A percentile compares a stretch with the other conserved stretches of the same genome.
phyloP scores from a whole-genome alignment of 495 filamentous ascomycete genomes.

The Penicillium cinerascens region DNA sequence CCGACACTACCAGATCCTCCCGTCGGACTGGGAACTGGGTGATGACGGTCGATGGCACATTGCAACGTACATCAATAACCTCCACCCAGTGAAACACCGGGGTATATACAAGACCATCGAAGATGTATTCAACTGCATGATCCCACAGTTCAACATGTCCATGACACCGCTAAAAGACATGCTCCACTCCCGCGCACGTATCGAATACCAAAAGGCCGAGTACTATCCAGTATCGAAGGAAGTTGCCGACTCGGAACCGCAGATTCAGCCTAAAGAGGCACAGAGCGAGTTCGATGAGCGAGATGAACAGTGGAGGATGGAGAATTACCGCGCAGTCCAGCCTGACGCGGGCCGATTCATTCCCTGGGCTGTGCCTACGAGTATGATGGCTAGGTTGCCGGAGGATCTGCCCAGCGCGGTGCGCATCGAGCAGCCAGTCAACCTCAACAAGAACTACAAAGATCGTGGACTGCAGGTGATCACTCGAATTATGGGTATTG shows the following conservation, averaged over 20 bases:
- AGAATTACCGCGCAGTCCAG: constrained; percentile 23
- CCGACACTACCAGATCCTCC: constrained; percentile 36
- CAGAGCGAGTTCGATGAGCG: constrained; percentile 26
- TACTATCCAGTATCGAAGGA: constrained; percentile 27
- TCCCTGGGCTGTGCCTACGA: constrained; percentile 31
- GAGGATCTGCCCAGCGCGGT: constrained; percentile 20
- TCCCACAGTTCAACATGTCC: constrained; percentile 39
- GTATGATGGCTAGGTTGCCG: constrained; percentile 24
- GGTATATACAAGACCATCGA: constrained; percentile 42
- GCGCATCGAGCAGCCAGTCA: constrained; percentile 24
- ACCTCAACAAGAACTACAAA: constrained; percentile 37
- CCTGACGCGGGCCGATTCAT: constrained; percentile 30
- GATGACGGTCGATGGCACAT: constrained; percentile 29
- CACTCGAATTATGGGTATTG: constrained; percentile 32
- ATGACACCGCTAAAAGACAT: constrained; percentile 39
- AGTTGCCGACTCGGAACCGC: constrained; percentile 14
- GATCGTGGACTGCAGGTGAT: constrained; percentile 38
- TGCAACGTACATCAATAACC: constrained; percentile 46
- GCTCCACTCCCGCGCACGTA: constrained; percentile 30
- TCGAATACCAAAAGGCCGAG: constrained; percentile 31
- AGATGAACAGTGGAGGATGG: constrained; percentile 23
- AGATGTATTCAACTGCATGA: constrained; percentile 34
- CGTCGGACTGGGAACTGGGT: constrained; percentile 32
- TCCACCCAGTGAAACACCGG: constrained; percentile 37
- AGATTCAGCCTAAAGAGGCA: constrained; percentile 15